Evolutionary conservation across 805 yeast species (phyloP), one percentile per base, ranked within the genome.

Genomic region (Saccharomycopsis schoenii): DNA sequence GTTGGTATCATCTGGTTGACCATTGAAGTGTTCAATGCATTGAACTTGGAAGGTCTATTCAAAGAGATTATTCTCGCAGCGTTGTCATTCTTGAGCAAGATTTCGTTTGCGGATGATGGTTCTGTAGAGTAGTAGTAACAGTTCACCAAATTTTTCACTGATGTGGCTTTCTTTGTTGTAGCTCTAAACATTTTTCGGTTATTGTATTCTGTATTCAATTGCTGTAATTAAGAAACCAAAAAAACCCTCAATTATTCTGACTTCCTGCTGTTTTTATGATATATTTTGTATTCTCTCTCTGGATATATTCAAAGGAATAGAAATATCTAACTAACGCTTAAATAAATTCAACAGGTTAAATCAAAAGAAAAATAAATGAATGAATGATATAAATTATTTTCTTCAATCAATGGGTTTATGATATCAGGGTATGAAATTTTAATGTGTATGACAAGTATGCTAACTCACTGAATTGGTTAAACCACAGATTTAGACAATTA

Each of bases 1-100:
- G 96, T 81, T 24, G 94, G 90, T 42, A 81, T 76, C 63, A 93
- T 84, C 67, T 83, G 79, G 40, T 78, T 71, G 62, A 89, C 83
- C 96, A 93, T 92, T 61, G 83, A 81, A 29, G 81, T 76, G 71
- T 83, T 87, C 66, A 93, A 77, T 4, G 98, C 93, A 75, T 93
- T 94, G 69, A 94, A 81, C 71, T 93, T 93, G 60, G 77, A 71
- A 24, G 92, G 85, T 63, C 98, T 82, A 76, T 93, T 89, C 66
- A 93, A 77, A 9, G 87, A 80, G 66, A 92, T 77, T 42, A 88
- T 75, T 64, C 97, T 82, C 12, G 94, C 84, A 57, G 84, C 81
- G 67, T 84, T 83, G 63, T 78, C 74, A 67, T 83, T 79, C 62
- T 77, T 70, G 73, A 88, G 88, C 29, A 61, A 41, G 5, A 61